Evolutionary conservation across 1,139 yeast species (phyloP), one percentile per base, ranked within the genome.

Genomic region (Kodamaea sp.): DNA sequence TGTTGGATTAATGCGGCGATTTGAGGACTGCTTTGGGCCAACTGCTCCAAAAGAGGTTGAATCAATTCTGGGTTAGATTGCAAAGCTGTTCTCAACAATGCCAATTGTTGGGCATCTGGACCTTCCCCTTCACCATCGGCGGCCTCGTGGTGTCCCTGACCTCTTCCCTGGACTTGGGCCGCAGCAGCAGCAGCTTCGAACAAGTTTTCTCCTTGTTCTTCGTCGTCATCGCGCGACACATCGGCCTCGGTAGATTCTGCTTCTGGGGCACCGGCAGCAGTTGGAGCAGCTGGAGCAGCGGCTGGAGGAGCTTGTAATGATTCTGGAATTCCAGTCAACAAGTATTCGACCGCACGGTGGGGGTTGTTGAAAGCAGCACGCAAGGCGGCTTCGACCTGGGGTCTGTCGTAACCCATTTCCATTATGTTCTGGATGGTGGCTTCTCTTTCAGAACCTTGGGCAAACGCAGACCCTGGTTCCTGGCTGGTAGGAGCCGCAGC

Each of bases 331-430:
- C 97, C 97, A 27, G 90, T 87, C 49, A 92, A 67, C 39, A 92
- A 72, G 59, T 92, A 90, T 58, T 94, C 98, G 5, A 90, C 97
- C 0, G 99, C 99, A 53, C 98, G 81, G 56, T 92, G 97, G 16
- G 99, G 98, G 63, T 92, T 90, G 63, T 92, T 92, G 66, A 82
- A 92, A 0, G 98, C 97, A 12, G 97, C 96, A 53, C 95, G 79
- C 58, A 92, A 71, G 0, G 99, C 98, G 26, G 80, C 76, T 62
- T 88, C 95, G 19, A 88, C 97, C 57, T 87, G 87, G 5, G 79
- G 74, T 50, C 96, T 80, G 34, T 85, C 89, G 58, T 88, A 94
- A 10, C 98, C 98, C 97, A 92, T 89, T 51, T 88, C 97, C 82
- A 89, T 78, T 57, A 92, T 88, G 55, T 84, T 84, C 45, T 72